These are phyloP conservation scores for Nevesoporus exiguus DNA, from an alignment of 768 basidiomycete genomes.

Conservation along the genomic window DNA sequence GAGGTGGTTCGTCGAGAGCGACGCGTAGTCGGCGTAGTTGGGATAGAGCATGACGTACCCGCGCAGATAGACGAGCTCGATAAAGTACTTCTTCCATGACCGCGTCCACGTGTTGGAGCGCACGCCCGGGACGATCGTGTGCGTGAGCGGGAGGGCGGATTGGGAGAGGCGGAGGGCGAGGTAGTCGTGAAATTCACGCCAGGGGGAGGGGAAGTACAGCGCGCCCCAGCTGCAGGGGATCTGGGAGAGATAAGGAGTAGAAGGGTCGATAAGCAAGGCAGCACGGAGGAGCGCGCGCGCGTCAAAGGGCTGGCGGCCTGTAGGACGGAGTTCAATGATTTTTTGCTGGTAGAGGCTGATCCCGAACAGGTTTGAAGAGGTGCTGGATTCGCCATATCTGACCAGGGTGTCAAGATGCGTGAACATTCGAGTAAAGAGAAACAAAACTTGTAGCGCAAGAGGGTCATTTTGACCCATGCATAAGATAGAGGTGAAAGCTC, in stretches of 20 bases:
- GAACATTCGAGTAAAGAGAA: neutral
- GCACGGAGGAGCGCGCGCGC: conserved; percentile 55
- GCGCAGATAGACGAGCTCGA: conserved; percentile 76
- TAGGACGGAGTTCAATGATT: conserved; percentile 65
- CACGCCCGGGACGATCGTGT: conserved; percentile 62
- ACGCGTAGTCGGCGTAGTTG: conserved; percentile 67
- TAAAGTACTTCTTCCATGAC: conserved; percentile 90
- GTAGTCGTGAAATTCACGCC: conserved; percentile 84
- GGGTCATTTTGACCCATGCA: conserved; percentile 79
- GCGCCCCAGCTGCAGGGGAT: conserved; percentile 93
- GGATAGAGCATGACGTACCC: conserved; percentile 91
- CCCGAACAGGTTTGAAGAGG: conserved; percentile 60
- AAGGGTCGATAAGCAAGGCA: conserved; percentile 37
- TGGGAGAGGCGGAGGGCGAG: conserved; percentile 69
- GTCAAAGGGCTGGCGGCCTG: conserved; percentile 66
- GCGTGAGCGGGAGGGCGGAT: conserved; percentile 28
- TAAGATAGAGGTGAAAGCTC: conserved; percentile 84
- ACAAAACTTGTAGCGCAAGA: conserved; percentile 71
- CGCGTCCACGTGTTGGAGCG: conserved; percentile 78
- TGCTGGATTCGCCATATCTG: conserved; percentile 52
- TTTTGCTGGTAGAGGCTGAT: conserved; percentile 88
- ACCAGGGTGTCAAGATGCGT: neutral
- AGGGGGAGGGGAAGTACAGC: conserved; percentile 84
- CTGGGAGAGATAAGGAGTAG: conserved; percentile 78
- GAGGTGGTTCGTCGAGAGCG: conserved; percentile 87